A percentile compares a stretch with the other conserved stretches of the same genome.
Evolutionary conservation across 208 protist species (phyloP).

Genomic region (Endotrypanum monterogeii): DNA sequence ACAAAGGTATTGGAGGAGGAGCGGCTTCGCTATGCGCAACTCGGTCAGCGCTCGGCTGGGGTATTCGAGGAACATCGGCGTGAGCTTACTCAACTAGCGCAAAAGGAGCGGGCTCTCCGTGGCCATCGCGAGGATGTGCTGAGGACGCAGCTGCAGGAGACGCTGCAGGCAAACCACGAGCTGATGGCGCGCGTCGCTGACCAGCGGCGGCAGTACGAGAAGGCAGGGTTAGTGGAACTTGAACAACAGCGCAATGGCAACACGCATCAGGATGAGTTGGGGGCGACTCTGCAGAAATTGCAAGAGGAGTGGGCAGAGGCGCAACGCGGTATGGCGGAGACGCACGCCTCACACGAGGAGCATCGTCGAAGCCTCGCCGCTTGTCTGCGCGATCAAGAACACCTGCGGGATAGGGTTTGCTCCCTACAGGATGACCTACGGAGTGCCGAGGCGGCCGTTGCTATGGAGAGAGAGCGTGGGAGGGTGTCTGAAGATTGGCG

Average conservation of each 20-base stretch:
- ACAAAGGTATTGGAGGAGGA: conserved; percentile 60
- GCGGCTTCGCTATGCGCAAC: conserved; percentile 39
- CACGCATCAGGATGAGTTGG: conserved; percentile 16
- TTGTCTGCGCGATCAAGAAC: conserved; percentile 33
- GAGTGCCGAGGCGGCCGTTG: not conserved
- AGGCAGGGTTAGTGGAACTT: conserved; percentile 31
- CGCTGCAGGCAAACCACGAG: conserved; percentile 24
- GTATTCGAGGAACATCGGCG: conserved; percentile 71
- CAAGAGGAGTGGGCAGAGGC: conserved; percentile 33
- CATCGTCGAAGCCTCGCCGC: conserved; percentile 7
- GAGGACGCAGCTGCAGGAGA: conserved; percentile 45
- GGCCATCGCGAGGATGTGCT: conserved; percentile 56
- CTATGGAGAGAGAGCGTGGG: not conserved
- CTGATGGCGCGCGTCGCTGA: conserved; percentile 36
- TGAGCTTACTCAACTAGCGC: conserved; percentile 66
- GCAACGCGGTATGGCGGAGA: conserved; percentile 26
- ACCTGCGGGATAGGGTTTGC: conserved; percentile 22
- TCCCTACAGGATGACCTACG: conserved; percentile 8
- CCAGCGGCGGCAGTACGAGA: conserved; percentile 19
- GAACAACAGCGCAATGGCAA: conserved; percentile 21
- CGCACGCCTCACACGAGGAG: conserved; percentile 19
- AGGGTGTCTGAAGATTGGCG: not conserved
- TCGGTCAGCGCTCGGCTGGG: conserved; percentile 42
- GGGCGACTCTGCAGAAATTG: conserved; percentile 33
- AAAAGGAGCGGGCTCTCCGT: conserved; percentile 71